Evolutionary conservation across 306 rosid species (phyloP).

Genomic region (Medicago lupulina): DNA sequence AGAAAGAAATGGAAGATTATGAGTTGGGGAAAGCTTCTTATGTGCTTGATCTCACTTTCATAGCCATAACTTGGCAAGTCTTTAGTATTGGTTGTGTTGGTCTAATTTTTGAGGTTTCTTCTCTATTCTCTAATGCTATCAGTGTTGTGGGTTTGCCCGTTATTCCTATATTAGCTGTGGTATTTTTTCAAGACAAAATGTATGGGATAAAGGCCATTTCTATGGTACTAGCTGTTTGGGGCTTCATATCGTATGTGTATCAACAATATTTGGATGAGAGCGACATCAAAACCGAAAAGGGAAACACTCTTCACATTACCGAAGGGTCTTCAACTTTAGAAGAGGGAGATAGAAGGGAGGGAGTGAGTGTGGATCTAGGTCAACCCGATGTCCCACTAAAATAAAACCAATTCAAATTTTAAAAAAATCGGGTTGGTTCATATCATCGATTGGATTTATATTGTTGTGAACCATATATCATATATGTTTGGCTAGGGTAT

Average conservation of each 20-base stretch:
- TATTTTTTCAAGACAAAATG: slow-evolving; percentile 46
- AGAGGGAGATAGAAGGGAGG: slow-evolving; percentile 2
- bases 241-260: slow-evolving; percentile 41
- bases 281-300: background rate
- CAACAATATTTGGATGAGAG: slow-evolving; percentile 47
- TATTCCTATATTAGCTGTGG: slow-evolving; percentile 44
- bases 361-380: background rate
- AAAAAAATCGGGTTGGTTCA: background rate
- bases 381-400: background rate
- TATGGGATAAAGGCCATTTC: slow-evolving; percentile 43
- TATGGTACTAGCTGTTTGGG: slow-evolving; percentile 50
- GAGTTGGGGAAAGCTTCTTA: slow-evolving; percentile 43
- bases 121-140: slow-evolving; percentile 44
- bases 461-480: no score
- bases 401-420: background rate
- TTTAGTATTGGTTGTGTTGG: slow-evolving; percentile 42
- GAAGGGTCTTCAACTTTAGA: slow-evolving; percentile 20
- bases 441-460: background rate
- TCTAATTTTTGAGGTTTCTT: slow-evolving; percentile 42
- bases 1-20: slow-evolving; percentile 41
- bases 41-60: slow-evolving; percentile 34
- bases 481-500: no score
- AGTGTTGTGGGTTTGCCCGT: slow-evolving; percentile 42
- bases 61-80: slow-evolving; percentile 41
- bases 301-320: background rate